Evolutionary conservation across 331 rosid species (phyloP).

Genomic region (Acacia concinna): DNA sequence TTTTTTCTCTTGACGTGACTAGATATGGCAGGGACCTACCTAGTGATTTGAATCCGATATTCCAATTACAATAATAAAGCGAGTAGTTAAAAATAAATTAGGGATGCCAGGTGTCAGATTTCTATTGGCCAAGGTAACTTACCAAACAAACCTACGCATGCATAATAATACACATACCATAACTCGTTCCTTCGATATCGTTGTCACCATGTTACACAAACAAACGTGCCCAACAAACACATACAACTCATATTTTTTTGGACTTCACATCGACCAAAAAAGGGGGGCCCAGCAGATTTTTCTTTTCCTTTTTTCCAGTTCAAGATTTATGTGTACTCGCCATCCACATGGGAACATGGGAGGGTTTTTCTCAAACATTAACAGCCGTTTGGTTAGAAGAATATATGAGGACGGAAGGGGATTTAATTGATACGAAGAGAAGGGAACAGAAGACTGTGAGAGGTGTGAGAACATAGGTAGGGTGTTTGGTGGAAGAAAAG

Average conservation of each 20-base stretch:
- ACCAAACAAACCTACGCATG: conserved; percentile 33
- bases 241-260: conserved; percentile 9
- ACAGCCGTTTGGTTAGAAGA: too few species aligned
- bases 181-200: conserved; percentile 23
- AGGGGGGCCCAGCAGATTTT: not conserved
- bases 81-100: not conserved
- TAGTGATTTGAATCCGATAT: not conserved
- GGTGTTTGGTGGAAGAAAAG: too few species aligned
- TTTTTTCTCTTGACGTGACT: conserved; percentile 29
- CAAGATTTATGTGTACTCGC: not conserved
- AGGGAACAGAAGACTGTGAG: too few species aligned
- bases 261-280: not conserved
- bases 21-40: conserved; percentile 33
- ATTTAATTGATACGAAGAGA: too few species aligned
- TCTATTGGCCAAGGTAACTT: not conserved
- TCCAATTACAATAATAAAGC: not conserved
- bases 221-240: conserved; percentile 11
- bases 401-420: too few species aligned
- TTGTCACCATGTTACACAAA: conserved; percentile 24
- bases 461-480: too few species aligned
- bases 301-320: not conserved
- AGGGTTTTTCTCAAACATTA: not conserved
- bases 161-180: not conserved
- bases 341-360: conserved; percentile 32
- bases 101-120: not conserved